A percentile compares a stretch with the other conserved stretches of the same genome.
Evolutionary conservation across 148 eudicot species (phyloP).

Genomic region (Simmondsia chinensis): DNA sequence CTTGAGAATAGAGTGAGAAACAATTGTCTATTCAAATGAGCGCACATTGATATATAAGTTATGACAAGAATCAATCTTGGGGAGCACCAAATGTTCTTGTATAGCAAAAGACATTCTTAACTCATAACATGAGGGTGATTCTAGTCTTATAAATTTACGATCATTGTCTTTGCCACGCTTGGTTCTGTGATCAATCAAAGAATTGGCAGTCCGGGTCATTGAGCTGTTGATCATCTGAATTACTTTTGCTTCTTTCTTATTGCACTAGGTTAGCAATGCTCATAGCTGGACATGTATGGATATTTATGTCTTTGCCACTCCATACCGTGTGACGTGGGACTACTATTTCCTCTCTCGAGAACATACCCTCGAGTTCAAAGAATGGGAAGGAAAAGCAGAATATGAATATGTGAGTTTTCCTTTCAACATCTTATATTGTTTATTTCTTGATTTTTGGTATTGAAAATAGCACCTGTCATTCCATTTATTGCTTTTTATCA

Average conservation of each 20-base stretch:
- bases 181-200: neutral
- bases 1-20: too few species aligned
- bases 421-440: neutral
- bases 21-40: too few species aligned
- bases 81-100: too few species aligned
- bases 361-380: constrained; percentile 71
- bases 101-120: too few species aligned
- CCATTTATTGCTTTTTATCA: constrained; percentile 17
- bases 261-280: constrained; percentile 56
- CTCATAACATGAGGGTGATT: too few species aligned
- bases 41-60: too few species aligned
- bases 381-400: constrained; percentile 86
- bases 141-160: too few species aligned
- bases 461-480: too few species aligned
- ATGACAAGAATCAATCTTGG: too few species aligned
- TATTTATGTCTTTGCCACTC: constrained; percentile 87
- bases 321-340: constrained; percentile 95
- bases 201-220: neutral
- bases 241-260: constrained; percentile 7
- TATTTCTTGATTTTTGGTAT: constrained; percentile 1
- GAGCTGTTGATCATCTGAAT: neutral
- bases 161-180: neutral
- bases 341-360: constrained; percentile 72
- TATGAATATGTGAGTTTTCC: constrained; percentile 71
- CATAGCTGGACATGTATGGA: constrained; percentile 99